Evolutionary conservation across 2,329 filamentous ascomycete genomes (phyloP), one percentile per base, ranked within the genome.

Genomic region (Biscogniauxia marginata): DNA sequence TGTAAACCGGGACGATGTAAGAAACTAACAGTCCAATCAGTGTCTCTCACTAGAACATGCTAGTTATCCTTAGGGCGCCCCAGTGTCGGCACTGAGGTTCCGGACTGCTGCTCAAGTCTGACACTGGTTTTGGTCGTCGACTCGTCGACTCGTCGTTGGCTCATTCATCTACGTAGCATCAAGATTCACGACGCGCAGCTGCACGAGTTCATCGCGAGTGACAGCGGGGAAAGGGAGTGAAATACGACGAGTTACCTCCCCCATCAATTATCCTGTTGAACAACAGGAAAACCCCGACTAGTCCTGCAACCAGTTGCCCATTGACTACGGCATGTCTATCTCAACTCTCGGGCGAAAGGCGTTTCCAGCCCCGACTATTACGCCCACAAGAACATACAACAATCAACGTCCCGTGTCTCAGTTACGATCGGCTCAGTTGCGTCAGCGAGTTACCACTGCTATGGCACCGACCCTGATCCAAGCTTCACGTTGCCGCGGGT

Each of bases 401-500:
- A 16, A 11, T 39, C 11, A 4, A n/a, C 30, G 9, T 39, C 11
- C 30, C 30, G 30, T 39, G 30, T 39, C 30, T 39, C 13, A 39
- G 30, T 39, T 39, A 9, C 9, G n/a, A 16, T 9, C 30, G 30
- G 30, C 30, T 39, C 30, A 39, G 30, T 39, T 39, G 30, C 30
- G 11, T 39, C 30, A 39, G 9, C 30, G 13, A 39, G 30, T 39
- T 39, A 39, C 30, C 30, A 39, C 30, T 3, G 30, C 30, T 39
- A 5, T 39, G 30, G 30, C 30, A 39, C 13, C 30, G 30, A 39
- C 30, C 30, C 30, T 39, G 30, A 39, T 39, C 30, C 30, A 39
- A n/a, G n/a, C n/a, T 39, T 39, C 30, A n/a, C 30, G 30, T 39
- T 39, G 30, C 30, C 58, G 11, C 57, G 67, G 18, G 68, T 67